These are phyloP conservation scores for Cercospora nicotianae DNA, from an alignment of 2,329 filamentous ascomycete genomes.

Conservation along the genomic window DNA sequence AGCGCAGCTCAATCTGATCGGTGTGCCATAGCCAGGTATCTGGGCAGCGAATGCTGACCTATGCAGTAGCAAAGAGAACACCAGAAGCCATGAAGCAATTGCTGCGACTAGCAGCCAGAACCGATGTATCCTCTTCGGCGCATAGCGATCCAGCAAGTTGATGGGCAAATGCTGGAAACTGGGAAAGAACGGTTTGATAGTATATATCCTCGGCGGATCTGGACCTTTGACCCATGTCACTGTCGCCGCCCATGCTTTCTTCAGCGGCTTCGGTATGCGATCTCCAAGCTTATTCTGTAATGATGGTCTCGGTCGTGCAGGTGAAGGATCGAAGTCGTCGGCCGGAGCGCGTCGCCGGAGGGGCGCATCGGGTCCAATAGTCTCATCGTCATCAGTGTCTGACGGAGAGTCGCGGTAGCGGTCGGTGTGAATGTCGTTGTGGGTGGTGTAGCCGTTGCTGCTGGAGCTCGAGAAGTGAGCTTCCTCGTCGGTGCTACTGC, in stretches of 20 bases:
- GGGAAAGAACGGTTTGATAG: slow-evolving; percentile 59
- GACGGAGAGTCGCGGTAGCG: slow-evolving; percentile 37
- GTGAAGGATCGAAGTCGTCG: slow-evolving; percentile 32
- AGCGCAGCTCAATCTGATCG: slow-evolving; percentile 65
- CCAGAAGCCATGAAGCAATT: slow-evolving; percentile 66
- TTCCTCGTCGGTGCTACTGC: slow-evolving; percentile 13
- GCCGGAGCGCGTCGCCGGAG: slow-evolving; percentile 26
- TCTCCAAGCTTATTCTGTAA: slow-evolving; percentile 31
- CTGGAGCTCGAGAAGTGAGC: slow-evolving; percentile 20
- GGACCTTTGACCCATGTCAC: slow-evolving; percentile 53
- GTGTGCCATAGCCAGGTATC: slow-evolving; percentile 66
- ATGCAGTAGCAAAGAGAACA: slow-evolving; percentile 68
- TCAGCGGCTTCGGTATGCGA: slow-evolving; percentile 32
- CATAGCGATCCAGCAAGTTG: slow-evolving; percentile 60
- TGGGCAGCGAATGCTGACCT: slow-evolving; percentile 60
- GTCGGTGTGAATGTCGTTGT: slow-evolving; percentile 23
- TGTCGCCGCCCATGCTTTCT: slow-evolving; percentile 39
- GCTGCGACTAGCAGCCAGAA: slow-evolving; percentile 60
- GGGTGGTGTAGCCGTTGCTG: slow-evolving; percentile 20
- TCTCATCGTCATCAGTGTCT: slow-evolving; percentile 38
- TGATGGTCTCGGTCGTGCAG: slow-evolving; percentile 17
- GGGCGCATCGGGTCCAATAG: slow-evolving; percentile 31
- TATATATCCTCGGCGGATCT: slow-evolving; percentile 50
- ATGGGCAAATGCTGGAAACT: slow-evolving; percentile 67
- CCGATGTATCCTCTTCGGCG: slow-evolving; percentile 61